Base-by-base conservation (phyloP, 306 rosid genomes). In the Phaseolus lunatus region DNA sequence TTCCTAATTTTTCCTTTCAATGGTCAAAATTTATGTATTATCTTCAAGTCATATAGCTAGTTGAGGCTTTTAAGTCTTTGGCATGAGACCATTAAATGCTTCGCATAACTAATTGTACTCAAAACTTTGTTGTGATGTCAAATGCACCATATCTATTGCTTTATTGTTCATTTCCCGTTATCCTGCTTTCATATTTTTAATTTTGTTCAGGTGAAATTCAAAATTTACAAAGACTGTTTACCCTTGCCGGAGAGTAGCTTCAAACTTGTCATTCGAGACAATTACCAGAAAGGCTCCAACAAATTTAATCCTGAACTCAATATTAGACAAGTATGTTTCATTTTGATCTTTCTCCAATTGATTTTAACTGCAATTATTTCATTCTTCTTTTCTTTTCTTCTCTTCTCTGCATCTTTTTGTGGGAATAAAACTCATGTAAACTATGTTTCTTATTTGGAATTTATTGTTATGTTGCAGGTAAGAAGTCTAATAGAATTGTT, bases 281-380 rank as follows among this genome's bases (percentile, higher is more conserved):
- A 83, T 73, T 86, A 86, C 78, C 86, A 71, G 86, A 82, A 80
- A 19, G 52, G 47, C 63, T 73, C 85, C 43, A 56, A 39, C 72
- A 86, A 77, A 78, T 86, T 86, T 68, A 77, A 61, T 59, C 85
- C 87, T 67, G 89, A 83, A 68, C 89, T 83, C 69, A 86, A 73
- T 69, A 44, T 27, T 27, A 33, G 58, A 77, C 89, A 83, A 70
- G 89, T 80, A 77, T 67, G 76, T 72, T 45, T 80, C 70, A 6
- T 52, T 71, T 63, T 64, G 62, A 56, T 70, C 54, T 78, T 52
- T 43, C 7, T 58, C 16, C 49, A 50, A 23, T 58, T 52, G 56
- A 48, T 70, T 65, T 65, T 31, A 56, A 13, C 54, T 54, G 53
- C 66, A 64, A 13, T 35, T 49, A 23, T 53, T 47, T 70, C 53